Base-by-base conservation (phyloP, 2,329 filamentous ascomycete genomes). In the Cladosporium phlei region DNA sequence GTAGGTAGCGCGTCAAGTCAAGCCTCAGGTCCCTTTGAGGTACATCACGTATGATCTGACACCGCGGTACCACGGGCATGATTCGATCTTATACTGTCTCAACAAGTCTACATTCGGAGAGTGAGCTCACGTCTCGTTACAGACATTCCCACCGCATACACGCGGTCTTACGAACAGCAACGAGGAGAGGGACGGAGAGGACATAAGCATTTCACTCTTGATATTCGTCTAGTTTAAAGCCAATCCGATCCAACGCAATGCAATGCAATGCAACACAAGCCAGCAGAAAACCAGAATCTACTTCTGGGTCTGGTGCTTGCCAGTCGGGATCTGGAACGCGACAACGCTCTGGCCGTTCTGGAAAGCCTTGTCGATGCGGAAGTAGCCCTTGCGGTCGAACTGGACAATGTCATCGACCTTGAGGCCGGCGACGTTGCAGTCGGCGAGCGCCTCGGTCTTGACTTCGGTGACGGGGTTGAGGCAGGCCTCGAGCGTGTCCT, bases 361-460 rank as follows among this genome's bases (percentile, higher is more conserved):
- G 50, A 76, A 78, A 10, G 79, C 69, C 54, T 70, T 73, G 69
- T 97, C 91, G 20, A 95, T 83, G 43, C 91, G 78, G 74, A 86
- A 97, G 70, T 88, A 97, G 1, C 90, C 91, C 69, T 91, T 88
- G 52, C 91, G 79, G 75, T 97, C 91, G 35, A 97, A 85, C 73
- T 97, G 93, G 57, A 97, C 88, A 52, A 97, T 91, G 58, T 95
- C 89, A 60, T 88, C 86, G 64, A 82, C 83, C 76, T 88, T 89
- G 35, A 96, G 74, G 52, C 80, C 75, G 0, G 78, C 76, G 1
- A 95, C 84, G 58, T 90, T 94, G 61, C 80, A 83, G 61, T 96
- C 91, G 20, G 87, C 89, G 44, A 87, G 65, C 1, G 86, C 88
- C 54, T 85, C 78, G 43, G 84, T 84, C 67, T 83, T 82, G 48